Evolutionary conservation across 768 basidiomycete genomes (phyloP).

Genomic region (Clitopilus passeckerianus): DNA sequence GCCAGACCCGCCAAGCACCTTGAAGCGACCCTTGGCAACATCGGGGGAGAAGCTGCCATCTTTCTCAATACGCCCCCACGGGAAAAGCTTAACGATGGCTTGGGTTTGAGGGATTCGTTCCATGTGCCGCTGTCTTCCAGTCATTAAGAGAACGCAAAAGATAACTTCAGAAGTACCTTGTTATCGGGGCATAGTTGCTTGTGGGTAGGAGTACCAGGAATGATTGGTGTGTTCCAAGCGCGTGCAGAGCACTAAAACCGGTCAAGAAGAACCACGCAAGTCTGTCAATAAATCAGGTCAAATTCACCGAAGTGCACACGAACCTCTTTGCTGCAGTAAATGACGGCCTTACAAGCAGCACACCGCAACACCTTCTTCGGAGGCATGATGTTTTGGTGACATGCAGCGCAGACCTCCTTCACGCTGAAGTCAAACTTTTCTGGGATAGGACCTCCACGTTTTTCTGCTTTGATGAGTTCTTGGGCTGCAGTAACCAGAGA

Average conservation of each 20-base stretch:
- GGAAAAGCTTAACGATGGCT: slow-evolving; percentile 18
- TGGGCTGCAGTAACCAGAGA: not conserved
- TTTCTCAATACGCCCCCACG: slow-evolving; percentile 37
- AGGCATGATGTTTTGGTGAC: slow-evolving; percentile 4
- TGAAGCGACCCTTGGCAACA: slow-evolving; percentile 27
- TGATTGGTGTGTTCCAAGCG: slow-evolving; percentile 25
- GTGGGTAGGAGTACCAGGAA: slow-evolving; percentile 16
- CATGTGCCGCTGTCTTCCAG: slow-evolving; percentile 5
- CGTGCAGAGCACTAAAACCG: slow-evolving; percentile 8
- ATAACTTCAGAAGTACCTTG: slow-evolving; percentile 17
- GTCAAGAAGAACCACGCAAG: not conserved
- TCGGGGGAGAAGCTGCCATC: slow-evolving; percentile 32
- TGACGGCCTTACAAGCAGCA: slow-evolving; percentile 16
- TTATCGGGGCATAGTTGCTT: slow-evolving; percentile 28
- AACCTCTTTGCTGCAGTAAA: slow-evolving; percentile 17
- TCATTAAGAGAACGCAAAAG: not conserved
- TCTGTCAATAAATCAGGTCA: not conserved
- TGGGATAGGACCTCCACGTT: slow-evolving; percentile 2
- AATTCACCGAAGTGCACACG: not conserved
- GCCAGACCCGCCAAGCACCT: slow-evolving; percentile 27
- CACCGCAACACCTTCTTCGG: slow-evolving; percentile 8
- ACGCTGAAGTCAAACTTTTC: slow-evolving; percentile 1
- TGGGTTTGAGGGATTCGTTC: slow-evolving; percentile 20
- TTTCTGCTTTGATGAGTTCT: not conserved
- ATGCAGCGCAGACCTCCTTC: slow-evolving; percentile 1